phyloP scores from a whole-genome alignment of 2,329 filamentous ascomycete species.

The Pseudonectria buxi region DNA sequence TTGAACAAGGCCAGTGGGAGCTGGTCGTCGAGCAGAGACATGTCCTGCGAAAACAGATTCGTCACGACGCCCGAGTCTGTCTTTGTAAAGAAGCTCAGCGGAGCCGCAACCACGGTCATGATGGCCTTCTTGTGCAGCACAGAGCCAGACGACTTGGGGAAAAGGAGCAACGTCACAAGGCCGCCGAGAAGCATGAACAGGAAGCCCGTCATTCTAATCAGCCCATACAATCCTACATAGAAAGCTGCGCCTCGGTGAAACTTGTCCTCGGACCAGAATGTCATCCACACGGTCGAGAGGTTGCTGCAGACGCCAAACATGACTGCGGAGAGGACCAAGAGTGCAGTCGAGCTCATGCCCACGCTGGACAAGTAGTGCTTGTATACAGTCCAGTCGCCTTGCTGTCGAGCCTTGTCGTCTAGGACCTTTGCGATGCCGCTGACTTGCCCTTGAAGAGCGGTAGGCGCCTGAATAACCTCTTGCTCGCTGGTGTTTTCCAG shows the following conservation, averaged over 20 bases:
- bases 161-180: constrained; percentile 12
- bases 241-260: constrained; percentile 16
- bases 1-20: constrained; percentile 30
- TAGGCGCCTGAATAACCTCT: background rate
- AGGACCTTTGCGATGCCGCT: background rate
- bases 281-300: constrained; percentile 33
- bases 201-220: constrained; percentile 14
- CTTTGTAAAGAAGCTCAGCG: constrained; percentile 34
- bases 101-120: constrained; percentile 29
- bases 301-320: constrained; percentile 21
- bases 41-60: constrained; percentile 41
- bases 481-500: too few relatives aligned
- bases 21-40: constrained; percentile 34
- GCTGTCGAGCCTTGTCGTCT: constrained; percentile 21
- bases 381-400: constrained; percentile 28
- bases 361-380: constrained; percentile 28
- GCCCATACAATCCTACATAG: constrained; percentile 26
- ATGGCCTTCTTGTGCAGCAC: constrained; percentile 28
- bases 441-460: background rate
- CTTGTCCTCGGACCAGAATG: constrained; percentile 32
- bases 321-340: constrained; percentile 15
- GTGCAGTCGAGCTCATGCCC: constrained; percentile 7
- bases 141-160: constrained; percentile 24
- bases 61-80: constrained; percentile 36
- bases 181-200: constrained; percentile 14